Evolutionary conservation across 345 rosid species (phyloP).

Genomic region (Citrus medica): DNA sequence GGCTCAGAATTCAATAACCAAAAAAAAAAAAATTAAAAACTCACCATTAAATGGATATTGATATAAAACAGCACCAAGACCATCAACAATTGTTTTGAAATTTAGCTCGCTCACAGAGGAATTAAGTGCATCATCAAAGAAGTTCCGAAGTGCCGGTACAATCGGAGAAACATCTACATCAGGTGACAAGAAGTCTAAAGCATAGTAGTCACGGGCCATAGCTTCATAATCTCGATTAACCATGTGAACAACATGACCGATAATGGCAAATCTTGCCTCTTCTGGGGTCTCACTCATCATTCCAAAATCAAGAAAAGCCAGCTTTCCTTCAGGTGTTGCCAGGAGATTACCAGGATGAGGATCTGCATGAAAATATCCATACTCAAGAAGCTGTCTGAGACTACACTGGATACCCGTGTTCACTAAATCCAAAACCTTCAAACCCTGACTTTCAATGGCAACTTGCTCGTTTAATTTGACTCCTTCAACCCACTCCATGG

Average conservation of each 20-base stretch:
- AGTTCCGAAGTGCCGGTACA: conserved; percentile 77
- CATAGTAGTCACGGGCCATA: conserved; percentile 95
- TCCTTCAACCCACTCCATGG: conserved; percentile 98
- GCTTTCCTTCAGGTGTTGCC: conserved; percentile 97
- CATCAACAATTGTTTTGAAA: conserved; percentile 89
- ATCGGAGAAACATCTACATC: conserved; percentile 96
- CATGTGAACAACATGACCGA: conserved; percentile 91
- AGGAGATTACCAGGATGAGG: conserved; percentile 99
- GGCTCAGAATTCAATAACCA: neutral
- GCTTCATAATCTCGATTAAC: conserved; percentile 98
- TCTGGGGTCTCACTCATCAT: conserved; percentile 99
- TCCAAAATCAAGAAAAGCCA: conserved; percentile 96
- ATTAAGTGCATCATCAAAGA: conserved; percentile 91
- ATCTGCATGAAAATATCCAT: conserved; percentile 95
- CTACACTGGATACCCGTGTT: conserved; percentile 96
- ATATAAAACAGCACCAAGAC: conserved; percentile 85
- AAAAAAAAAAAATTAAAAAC: conserved; percentile 1
- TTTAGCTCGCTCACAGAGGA: conserved; percentile 93
- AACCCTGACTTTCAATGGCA: conserved; percentile 88
- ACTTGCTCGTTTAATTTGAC: conserved; percentile 84
- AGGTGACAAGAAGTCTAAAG: conserved; percentile 69
- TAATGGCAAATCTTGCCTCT: conserved; percentile 91
- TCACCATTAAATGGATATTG: conserved; percentile 85
- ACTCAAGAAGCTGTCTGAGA: conserved; percentile 89
- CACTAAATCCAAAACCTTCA: conserved; percentile 94